Conservation (phyloP, 2,329 filamentous ascomycete genomes). For the Xylariaceae sp. region DNA sequence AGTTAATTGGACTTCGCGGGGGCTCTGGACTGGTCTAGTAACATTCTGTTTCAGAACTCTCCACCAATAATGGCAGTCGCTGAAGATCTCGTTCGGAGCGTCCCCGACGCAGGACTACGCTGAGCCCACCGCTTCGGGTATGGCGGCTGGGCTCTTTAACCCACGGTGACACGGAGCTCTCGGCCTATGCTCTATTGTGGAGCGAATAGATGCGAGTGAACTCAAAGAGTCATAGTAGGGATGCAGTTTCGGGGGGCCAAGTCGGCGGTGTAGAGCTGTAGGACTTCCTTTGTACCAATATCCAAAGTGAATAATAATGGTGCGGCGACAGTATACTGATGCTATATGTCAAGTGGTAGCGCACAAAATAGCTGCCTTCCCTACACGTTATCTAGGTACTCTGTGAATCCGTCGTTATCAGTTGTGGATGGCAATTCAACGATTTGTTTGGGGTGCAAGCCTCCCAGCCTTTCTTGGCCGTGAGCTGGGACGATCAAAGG, state of each 20-base stretch:
- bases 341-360: conserved; percentile 6
- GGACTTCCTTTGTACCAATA: conserved; percentile 4
- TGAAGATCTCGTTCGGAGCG: conserved; percentile 13
- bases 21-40: conserved; percentile 10
- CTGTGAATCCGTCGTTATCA: not conserved
- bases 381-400: conserved; percentile 6
- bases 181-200: not conserved
- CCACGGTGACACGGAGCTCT: conserved; percentile 7
- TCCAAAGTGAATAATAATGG: not conserved
- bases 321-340: conserved; percentile 4
- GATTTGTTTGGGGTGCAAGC: not conserved
- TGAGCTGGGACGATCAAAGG: conserved; percentile 11
- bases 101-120: conserved; percentile 23
- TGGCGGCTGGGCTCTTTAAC: conserved; percentile 9
- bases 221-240: conserved; percentile 15
- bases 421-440: conserved; percentile 1
- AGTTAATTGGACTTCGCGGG: conserved; percentile 23
- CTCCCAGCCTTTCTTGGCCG: conserved; percentile 21
- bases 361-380: conserved; percentile 11
- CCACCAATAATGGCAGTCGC: conserved; percentile 26
- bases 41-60: conserved; percentile 26
- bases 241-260: conserved; percentile 17
- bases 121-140: conserved; percentile 24
- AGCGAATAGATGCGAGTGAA: conserved; percentile 2
- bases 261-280: conserved; percentile 26